Evolutionary conservation across 2,329 filamentous ascomycete species (phyloP).

Genomic region (Paradendryphiella salina): DNA sequence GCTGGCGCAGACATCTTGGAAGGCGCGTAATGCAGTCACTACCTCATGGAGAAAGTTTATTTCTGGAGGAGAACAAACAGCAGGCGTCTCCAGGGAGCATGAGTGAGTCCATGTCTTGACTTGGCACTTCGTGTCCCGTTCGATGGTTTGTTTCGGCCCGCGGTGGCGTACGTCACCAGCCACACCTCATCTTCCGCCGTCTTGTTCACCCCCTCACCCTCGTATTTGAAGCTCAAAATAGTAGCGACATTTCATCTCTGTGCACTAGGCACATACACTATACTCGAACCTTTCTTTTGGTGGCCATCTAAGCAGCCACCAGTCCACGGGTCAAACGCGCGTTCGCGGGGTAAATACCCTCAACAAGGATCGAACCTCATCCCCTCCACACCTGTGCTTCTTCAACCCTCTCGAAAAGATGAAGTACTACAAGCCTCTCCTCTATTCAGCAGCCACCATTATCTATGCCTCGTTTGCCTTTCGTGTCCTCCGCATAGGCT

Average conservation of each 20-base stretch:
- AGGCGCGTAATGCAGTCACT: conserved; percentile 13
- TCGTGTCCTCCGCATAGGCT: conserved; percentile 18
- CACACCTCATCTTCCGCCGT: conserved; percentile 13
- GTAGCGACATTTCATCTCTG: neutral
- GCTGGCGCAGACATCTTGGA: conserved; percentile 37
- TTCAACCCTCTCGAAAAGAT: neutral
- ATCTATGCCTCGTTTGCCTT: conserved; percentile 27
- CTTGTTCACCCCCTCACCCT: neutral
- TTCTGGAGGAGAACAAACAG: conserved; percentile 3
- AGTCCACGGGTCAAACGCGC: neutral
- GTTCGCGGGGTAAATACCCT: conserved; percentile 8
- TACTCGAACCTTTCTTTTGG: neutral
- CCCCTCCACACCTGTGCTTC: neutral
- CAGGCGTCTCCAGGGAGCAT: conserved; percentile 26
- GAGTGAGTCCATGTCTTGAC: conserved; percentile 30
- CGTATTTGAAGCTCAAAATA: neutral
- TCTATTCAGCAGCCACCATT: conserved; percentile 20
- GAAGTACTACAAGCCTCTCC: conserved; percentile 24
- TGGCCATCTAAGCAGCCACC: neutral
- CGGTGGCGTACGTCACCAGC: conserved; percentile 33
- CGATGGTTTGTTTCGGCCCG: conserved; percentile 34
- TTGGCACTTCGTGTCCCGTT: conserved; percentile 46
- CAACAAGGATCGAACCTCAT: neutral
- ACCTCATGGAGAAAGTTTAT: conserved; percentile 9
- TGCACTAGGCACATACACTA: neutral